Conservation (phyloP, 1,284 basidiomycete species). For the Puccinia novopanici region DNA sequence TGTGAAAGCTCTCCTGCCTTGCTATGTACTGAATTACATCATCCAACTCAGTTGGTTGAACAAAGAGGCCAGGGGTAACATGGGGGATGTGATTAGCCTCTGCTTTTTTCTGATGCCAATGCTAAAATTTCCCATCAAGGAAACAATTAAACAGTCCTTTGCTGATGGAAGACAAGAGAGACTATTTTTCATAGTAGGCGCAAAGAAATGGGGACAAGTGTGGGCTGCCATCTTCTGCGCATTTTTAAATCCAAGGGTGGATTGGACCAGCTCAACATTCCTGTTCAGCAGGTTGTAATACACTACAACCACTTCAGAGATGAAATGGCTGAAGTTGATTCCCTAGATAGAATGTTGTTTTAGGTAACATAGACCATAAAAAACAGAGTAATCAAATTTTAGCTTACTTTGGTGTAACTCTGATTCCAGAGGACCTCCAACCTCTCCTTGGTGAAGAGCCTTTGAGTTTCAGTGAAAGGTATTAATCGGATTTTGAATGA, state of each 20-base stretch:
- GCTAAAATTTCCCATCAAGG: slow-evolving; percentile 12
- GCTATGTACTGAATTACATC: background rate
- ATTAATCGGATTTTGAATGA: background rate
- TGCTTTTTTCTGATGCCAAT: slow-evolving; percentile 8
- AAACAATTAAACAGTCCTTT: background rate
- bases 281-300: background rate
- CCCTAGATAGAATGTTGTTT: background rate
- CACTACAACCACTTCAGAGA: background rate
- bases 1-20: background rate
- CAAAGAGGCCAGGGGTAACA: background rate
- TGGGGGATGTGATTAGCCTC: background rate
- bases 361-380: too few relatives aligned
- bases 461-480: background rate
- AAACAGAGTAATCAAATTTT: background rate
- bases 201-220: slow-evolving; percentile 4
- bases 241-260: background rate
- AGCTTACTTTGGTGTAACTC: background rate
- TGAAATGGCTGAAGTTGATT: background rate
- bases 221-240: background rate
- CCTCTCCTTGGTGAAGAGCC: background rate
- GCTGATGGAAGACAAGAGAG: background rate
- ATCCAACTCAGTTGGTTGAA: background rate
- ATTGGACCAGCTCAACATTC: background rate
- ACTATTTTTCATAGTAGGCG: background rate
- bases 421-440: background rate